phyloP scores from a whole-genome alignment of 192 early-diverging fungal species.

The Podila verticillata region DNA sequence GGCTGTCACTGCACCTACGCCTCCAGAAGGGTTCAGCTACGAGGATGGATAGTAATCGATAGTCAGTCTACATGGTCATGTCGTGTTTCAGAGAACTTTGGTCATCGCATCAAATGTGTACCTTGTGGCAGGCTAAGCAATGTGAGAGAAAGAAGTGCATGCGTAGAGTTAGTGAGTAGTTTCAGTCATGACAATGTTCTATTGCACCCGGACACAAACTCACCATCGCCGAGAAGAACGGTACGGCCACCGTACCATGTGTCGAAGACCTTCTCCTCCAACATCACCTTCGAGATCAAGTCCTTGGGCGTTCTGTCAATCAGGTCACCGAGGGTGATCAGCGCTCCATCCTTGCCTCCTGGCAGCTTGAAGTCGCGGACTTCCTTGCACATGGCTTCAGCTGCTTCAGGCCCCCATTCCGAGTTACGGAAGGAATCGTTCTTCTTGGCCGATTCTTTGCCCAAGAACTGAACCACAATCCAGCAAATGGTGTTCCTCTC shows the following conservation, averaged over 20 bases:
- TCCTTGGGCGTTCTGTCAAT: slow-evolving; percentile 26
- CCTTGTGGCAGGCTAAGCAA: no score
- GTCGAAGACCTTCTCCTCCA: slow-evolving; percentile 41
- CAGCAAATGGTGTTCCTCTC: background rate
- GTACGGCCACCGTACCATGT: slow-evolving; percentile 28
- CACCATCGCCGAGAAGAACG: slow-evolving; percentile 34
- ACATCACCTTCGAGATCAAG: slow-evolving; percentile 27
- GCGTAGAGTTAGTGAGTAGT: background rate
- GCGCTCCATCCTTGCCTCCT: background rate
- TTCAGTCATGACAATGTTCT: background rate
- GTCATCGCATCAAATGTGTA: no score
- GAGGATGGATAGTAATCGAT: no score
- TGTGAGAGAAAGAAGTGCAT: no score
- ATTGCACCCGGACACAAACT: background rate
- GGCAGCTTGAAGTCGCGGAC: slow-evolving; percentile 17
- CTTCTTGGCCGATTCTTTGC: background rate
- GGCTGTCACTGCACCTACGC: background rate
- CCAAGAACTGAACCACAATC: slow-evolving; percentile 2
- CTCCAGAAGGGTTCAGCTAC: slow-evolving; percentile 1
- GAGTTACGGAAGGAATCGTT: background rate
- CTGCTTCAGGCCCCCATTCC: slow-evolving; percentile 7
- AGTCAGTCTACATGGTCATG: background rate
- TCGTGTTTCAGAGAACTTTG: no score
- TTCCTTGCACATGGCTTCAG: background rate
- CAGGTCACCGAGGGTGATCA: slow-evolving; percentile 19